Evolutionary conservation across 495 filamentous ascomycete genomes (phyloP), one percentile per base, ranked within the genome.

Genomic region (Hypoxylon trugodes): DNA sequence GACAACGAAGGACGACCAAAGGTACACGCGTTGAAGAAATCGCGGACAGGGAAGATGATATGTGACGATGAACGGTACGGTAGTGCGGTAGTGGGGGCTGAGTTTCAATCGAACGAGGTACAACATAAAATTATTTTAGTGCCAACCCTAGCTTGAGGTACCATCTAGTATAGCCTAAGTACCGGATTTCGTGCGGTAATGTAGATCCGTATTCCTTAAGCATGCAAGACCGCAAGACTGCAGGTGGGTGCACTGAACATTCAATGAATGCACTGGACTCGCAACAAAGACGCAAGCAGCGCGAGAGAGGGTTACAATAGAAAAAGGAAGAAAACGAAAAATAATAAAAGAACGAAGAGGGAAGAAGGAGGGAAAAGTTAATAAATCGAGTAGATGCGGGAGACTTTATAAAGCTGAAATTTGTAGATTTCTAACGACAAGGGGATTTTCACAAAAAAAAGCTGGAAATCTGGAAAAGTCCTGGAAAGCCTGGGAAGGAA

Each of bases 91-190:
- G 63, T 66, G 64, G 64, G 58, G 64, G 52, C 64, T 62, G 33
- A 67, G 58, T 61, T 61, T 67, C 58, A 67, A 62, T 67, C 64
- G 58, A 67, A 67, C 64, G 64, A 67, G 64, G 64, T 59, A 67
- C 58, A 62, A 59, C 64, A 61, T 67, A 45, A 67, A 67, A 62
- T 67, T 61, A 62, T 63, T 61, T 66, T 66, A 66, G 57, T 61
- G 57, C 35, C 51, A 61, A 61, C 56, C 52, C 52, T 51, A 61
- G 56, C 62, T 56, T 32, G 13, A 66, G 37, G 55, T 59, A 66
- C 49, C 42, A 28, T 48, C 49, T 59, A 60, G 62, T 56, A 60
- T 66, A 66, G 62, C 62, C 56, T 61, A 66, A 61, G 62, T 66
- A 66, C 62, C 54, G 43, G 33, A 58, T 28, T 15, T 49, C 19